These are phyloP conservation scores for Pichia scutulata DNA, from an alignment of 805 yeast species.

Conservation along the genomic window DNA sequence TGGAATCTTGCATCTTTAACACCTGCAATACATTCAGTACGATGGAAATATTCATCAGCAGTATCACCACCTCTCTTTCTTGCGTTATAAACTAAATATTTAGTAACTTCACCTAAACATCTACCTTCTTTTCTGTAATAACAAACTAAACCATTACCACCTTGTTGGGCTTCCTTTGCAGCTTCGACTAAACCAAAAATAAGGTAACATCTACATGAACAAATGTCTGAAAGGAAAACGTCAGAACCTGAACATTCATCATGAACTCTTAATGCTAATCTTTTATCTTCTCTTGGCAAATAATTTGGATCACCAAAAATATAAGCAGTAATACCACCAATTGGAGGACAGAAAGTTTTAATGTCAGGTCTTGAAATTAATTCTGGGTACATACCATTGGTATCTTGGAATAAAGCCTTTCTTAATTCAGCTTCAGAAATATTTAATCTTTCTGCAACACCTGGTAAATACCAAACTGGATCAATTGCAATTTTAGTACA, in stretches of 20 bases:
- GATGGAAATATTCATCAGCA: conserved; percentile 59
- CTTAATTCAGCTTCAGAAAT: conserved; percentile 49
- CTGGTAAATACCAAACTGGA: conserved; percentile 67
- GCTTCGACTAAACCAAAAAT: conserved; percentile 62
- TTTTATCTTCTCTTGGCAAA: conserved; percentile 43
- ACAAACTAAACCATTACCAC: conserved; percentile 57
- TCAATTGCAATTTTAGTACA: conserved; percentile 61
- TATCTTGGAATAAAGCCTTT: conserved; percentile 56
- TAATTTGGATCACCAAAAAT: conserved; percentile 55
- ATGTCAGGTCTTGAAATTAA: conserved; percentile 60
- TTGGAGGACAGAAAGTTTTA: conserved; percentile 59
- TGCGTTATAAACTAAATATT: conserved; percentile 62
- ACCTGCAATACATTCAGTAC: conserved; percentile 68
- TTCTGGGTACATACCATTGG: conserved; percentile 68
- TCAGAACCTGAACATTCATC: conserved; percentile 69
- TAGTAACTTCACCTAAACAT: conserved; percentile 63
- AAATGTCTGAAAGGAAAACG: conserved; percentile 60
- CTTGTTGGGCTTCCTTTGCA: conserved; percentile 59
- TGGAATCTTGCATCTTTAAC: conserved; percentile 68
- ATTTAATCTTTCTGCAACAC: conserved; percentile 56
- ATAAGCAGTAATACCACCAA: conserved; percentile 61
- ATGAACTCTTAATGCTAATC: conserved; percentile 53
- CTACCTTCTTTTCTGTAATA: conserved; percentile 67
- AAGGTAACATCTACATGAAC: conserved; percentile 64
- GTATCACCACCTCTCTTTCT: conserved; percentile 63